These are phyloP conservation scores for Apiospora hydei DNA, from an alignment of 2,329 filamentous ascomycete genomes.

Conservation along the genomic window DNA sequence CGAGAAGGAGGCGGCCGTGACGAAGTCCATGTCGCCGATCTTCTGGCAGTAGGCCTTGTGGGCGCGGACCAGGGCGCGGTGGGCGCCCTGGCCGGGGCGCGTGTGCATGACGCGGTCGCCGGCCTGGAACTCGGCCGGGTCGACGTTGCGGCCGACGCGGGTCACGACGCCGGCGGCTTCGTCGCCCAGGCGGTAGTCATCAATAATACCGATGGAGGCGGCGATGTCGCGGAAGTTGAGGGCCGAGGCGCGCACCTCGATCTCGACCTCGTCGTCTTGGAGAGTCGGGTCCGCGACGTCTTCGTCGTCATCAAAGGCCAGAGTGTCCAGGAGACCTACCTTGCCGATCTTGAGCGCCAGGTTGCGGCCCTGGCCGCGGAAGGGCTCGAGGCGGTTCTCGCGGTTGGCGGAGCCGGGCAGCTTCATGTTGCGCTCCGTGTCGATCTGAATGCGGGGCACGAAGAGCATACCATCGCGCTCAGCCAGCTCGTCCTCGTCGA, in stretches of 20 bases:
- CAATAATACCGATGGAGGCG: neutral
- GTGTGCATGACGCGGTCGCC: conserved; percentile 46
- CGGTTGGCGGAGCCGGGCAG: conserved; percentile 26
- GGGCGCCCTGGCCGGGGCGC: conserved; percentile 48
- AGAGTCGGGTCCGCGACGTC: conserved; percentile 13
- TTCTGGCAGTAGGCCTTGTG: conserved; percentile 38
- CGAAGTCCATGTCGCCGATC: conserved; percentile 36
- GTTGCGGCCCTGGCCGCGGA: conserved; percentile 12
- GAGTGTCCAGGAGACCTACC: conserved; percentile 31
- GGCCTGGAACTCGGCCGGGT: conserved; percentile 29
- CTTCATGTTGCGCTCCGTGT: conserved; percentile 27
- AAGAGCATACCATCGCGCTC: conserved; percentile 30
- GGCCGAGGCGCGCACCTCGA: neutral
- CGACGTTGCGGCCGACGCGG: neutral
- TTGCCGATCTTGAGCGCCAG: conserved; percentile 24
- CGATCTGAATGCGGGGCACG: conserved; percentile 26
- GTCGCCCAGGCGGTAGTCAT: neutral
- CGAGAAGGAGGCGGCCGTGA: conserved; percentile 13
- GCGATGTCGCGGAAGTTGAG: conserved; percentile 9
- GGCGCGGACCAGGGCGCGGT: conserved; percentile 38
- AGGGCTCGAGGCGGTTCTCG: conserved; percentile 22
- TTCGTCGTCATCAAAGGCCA: conserved; percentile 29
- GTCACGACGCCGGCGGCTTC: neutral
- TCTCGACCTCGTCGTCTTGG: conserved; percentile 1
- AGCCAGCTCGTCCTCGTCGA: conserved; percentile 30